Conservation (phyloP, 2,329 filamentous ascomycete genomes). For the Septoria petroselini region DNA sequence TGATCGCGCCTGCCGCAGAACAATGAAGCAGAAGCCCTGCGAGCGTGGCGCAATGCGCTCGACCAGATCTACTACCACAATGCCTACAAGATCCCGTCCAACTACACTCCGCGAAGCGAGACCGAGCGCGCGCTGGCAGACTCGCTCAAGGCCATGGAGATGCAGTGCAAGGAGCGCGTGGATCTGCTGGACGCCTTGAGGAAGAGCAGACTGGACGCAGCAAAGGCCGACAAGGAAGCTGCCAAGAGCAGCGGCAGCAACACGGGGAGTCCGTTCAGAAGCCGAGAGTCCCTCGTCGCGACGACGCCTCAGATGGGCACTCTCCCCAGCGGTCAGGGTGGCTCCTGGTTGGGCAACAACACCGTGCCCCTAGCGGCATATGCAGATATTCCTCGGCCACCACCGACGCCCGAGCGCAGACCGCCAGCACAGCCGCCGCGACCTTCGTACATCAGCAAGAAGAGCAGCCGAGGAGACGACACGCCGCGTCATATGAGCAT, state of each 20-base stretch:
- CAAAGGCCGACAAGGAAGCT: slow-evolving; percentile 38
- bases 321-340: slow-evolving; percentile 17
- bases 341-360: slow-evolving; percentile 68
- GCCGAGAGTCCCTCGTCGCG: slow-evolving; percentile 28
- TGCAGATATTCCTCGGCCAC: slow-evolving; percentile 69
- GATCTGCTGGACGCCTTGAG: slow-evolving; percentile 80
- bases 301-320: slow-evolving; percentile 12
- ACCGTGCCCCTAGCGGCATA: slow-evolving; percentile 80
- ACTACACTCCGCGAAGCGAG: slow-evolving; percentile 69
- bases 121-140: slow-evolving; percentile 80
- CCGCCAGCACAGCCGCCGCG: slow-evolving; percentile 40
- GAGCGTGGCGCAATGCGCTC: slow-evolving; percentile 85
- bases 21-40: slow-evolving; percentile 84
- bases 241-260: slow-evolving; percentile 12
- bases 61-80: slow-evolving; percentile 86
- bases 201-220: slow-evolving; percentile 58
- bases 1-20: slow-evolving; percentile 59
- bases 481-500: slow-evolving; percentile 31
- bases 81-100: slow-evolving; percentile 67
- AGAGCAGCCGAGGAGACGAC: slow-evolving; percentile 43
- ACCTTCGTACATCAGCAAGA: slow-evolving; percentile 47
- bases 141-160: slow-evolving; percentile 75
- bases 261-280: slow-evolving; percentile 24
- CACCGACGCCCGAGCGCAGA: slow-evolving; percentile 26
- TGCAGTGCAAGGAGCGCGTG: slow-evolving; percentile 90